Evolutionary conservation across 345 rosid genomes (phyloP), one percentile per base, ranked within the genome.

Genomic region (Capsella bursapastoris): DNA sequence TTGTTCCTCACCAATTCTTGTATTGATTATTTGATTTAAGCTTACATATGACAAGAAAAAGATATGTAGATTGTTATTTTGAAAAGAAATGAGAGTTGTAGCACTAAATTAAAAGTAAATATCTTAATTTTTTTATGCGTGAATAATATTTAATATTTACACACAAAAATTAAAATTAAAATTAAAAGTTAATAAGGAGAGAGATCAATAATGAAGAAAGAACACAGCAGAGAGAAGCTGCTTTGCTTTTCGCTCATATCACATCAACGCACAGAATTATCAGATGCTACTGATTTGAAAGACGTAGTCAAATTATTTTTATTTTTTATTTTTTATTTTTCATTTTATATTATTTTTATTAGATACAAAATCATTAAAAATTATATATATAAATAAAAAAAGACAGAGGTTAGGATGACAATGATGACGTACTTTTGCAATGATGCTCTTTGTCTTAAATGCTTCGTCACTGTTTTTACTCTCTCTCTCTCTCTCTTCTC

Each of bases 351-450:
- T 3, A 31, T 53, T 68, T 15, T 29, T 45, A 35, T 71, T 35
- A 32, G 14, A 1, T 18, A 38, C 16, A 18, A 57, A 22, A 38
- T 48, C 2, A 48, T 31, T 5, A 13, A 34, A 55, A 59, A 58
- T 2, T 35, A 48, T 16, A 43, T 15, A 22, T 38, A 58, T 22
- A 15, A 22, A 22, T 22, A 10, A 41, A 15, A 53, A 72, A 73
- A 55, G 44, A 64, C 71, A 63, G 55, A 73, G 25, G 28, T 74
- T 51, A 15, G 22, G 56, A 74, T 55, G 65, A 57, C 65, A 74
- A 74, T 74, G 72, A 74, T 74, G 78, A 74, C 78, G 66, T 74
- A 76, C 66, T 70, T 76, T 70, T 57, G 80, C 47, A 76, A 76
- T 76, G 80, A 76, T 76, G 80, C 32, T 47, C 71, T 62, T 76